These are phyloP conservation scores for Neonectria faginata DNA, from an alignment of 2,329 filamentous ascomycete genomes.

Conservation along the genomic window DNA sequence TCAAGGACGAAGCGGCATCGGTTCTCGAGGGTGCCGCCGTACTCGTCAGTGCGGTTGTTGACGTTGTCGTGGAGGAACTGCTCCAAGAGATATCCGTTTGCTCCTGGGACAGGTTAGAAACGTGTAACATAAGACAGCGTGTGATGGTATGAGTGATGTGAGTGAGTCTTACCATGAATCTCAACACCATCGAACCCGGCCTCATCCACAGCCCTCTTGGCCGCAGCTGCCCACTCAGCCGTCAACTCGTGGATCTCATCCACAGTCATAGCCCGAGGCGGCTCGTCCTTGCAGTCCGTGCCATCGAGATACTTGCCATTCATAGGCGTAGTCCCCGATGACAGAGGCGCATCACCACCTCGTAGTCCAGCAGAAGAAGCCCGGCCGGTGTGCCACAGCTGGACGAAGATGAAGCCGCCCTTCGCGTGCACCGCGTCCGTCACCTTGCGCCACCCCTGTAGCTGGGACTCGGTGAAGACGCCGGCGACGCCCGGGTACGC, in stretches of 20 bases:
- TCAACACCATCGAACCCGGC: conserved; percentile 79
- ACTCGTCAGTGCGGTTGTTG: conserved; percentile 36
- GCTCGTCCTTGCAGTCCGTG: conserved; percentile 40
- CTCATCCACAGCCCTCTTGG: conserved; percentile 65
- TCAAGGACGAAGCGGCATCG: conserved; percentile 38
- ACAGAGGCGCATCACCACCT: conserved; percentile 38
- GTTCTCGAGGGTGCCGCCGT: conserved; percentile 38
- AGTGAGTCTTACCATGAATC: conserved; percentile 52
- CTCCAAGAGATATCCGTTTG: conserved; percentile 39
- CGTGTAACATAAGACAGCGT: background rate
- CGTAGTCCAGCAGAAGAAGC: conserved; percentile 53
- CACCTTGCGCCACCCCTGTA: conserved; percentile 45
- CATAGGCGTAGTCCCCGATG: conserved; percentile 49
- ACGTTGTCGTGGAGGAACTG: conserved; percentile 38
- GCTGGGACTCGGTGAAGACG: conserved; percentile 46
- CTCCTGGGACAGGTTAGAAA: conserved; percentile 23
- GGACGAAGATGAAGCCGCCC: conserved; percentile 63
- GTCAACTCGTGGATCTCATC: conserved; percentile 74
- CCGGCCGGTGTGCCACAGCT: conserved; percentile 72
- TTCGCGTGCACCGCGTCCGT: conserved; percentile 46
- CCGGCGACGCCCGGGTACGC: conserved; percentile 47
- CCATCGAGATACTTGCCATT: conserved; percentile 61
- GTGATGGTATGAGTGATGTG: background rate
- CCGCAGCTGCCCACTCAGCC: conserved; percentile 65
- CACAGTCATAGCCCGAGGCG: conserved; percentile 72